Evolutionary conservation across 2,329 filamentous ascomycete genomes (phyloP).

Genomic region (Cadophora sp.): DNA sequence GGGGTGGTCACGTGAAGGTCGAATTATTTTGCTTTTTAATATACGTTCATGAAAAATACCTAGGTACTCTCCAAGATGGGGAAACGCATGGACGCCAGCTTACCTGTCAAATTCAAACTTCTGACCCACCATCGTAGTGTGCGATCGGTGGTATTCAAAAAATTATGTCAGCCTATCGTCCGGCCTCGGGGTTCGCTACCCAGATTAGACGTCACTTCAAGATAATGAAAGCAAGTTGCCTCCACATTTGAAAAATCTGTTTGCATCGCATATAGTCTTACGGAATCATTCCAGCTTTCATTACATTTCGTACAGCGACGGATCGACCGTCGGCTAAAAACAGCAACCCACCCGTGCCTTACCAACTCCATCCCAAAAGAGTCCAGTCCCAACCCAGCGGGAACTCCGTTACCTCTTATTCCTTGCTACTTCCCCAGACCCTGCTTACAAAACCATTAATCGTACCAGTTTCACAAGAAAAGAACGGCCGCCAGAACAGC

Average conservation of each 20-base stretch:
- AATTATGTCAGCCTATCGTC: not conserved
- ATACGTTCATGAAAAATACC: too few relatives aligned
- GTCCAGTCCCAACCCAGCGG: not conserved
- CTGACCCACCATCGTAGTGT: not conserved
- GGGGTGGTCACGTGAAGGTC: not conserved
- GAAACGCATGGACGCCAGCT: not conserved
- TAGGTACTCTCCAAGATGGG: not conserved
- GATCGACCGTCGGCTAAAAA: not conserved
- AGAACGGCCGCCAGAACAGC: not conserved
- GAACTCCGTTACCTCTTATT: not conserved
- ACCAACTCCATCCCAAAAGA: not conserved
- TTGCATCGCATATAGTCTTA: too few relatives aligned
- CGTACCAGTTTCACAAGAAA: not conserved
- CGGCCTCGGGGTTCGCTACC: not conserved
- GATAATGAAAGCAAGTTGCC: not conserved
- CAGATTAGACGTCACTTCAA: not conserved
- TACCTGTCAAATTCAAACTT: not conserved
- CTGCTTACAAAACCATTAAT: not conserved
- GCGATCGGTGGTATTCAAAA: not conserved
- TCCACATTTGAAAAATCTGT: too few relatives aligned
- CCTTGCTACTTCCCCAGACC: not conserved
- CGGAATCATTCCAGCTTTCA: too few relatives aligned
- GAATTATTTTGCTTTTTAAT: too few relatives aligned
- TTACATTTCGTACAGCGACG: conserved; percentile 6
- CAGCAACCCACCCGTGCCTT: not conserved